phyloP scores from a whole-genome alignment of 139 green algal genomes.

The Coelastrella sp. region DNA sequence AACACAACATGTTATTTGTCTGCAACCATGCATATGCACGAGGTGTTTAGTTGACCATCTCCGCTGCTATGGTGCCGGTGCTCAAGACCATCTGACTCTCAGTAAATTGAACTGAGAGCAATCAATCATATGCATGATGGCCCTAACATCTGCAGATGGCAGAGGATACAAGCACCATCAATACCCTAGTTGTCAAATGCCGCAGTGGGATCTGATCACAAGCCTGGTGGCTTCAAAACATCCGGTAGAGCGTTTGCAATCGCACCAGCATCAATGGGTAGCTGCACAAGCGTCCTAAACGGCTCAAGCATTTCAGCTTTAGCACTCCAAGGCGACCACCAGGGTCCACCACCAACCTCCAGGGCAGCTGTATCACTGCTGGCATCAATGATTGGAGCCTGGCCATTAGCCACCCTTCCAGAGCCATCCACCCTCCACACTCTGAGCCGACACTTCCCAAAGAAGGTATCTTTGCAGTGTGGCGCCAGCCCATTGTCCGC shows the following conservation, averaged over 20 bases:
- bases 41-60: too few species aligned
- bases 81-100: too few species aligned
- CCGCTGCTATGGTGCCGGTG: too few species aligned
- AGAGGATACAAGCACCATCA: neutral
- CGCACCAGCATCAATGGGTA: slow-evolving; percentile 81
- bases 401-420: neutral
- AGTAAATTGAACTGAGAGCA: too few species aligned
- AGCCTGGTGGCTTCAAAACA: slow-evolving; percentile 70
- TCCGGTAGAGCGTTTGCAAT: slow-evolving; percentile 60
- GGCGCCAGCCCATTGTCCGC: slow-evolving; percentile 28
- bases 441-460: slow-evolving; percentile 68
- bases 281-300: slow-evolving; percentile 76
- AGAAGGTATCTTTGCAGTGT: slow-evolving; percentile 86
- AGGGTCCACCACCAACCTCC: slow-evolving; percentile 95
- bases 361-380: slow-evolving; percentile 73
- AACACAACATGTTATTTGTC: too few species aligned
- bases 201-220: slow-evolving; percentile 63
- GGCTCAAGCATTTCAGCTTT: slow-evolving; percentile 87
- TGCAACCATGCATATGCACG: too few species aligned
- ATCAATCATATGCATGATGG: too few species aligned
- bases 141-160: too few species aligned
- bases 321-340: slow-evolving; percentile 83
- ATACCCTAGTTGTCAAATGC: too few species aligned
- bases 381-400: slow-evolving; percentile 74
- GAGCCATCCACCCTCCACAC: slow-evolving; percentile 73